phyloP scores from a whole-genome alignment of 1,284 basidiomycete genomes.

The Clitocybe nebularis region DNA sequence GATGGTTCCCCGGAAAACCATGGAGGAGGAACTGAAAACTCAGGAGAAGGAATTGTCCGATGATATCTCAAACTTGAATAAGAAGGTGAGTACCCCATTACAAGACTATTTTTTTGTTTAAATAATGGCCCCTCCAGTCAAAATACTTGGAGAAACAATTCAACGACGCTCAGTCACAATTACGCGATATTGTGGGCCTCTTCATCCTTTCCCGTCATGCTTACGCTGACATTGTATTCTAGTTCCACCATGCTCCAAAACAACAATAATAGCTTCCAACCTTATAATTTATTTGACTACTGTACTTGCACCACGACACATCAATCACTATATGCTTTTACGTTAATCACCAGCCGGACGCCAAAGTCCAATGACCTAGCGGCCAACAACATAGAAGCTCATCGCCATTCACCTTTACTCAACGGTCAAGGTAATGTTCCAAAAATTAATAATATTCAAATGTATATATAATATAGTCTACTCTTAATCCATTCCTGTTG shows the following conservation, averaged over 20 bases:
- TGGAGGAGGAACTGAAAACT: conserved; percentile 69
- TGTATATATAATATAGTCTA: too few species aligned
- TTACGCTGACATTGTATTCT: conserved; percentile 2
- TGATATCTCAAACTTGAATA: conserved; percentile 74
- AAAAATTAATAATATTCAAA: too few species aligned
- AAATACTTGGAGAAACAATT: conserved; percentile 92
- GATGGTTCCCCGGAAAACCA: conserved; percentile 75
- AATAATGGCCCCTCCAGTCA: conserved; percentile 40
- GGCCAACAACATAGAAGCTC: too few species aligned
- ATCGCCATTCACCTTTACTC: too few species aligned
- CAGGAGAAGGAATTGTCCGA: conserved; percentile 82
- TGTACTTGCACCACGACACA: too few species aligned
- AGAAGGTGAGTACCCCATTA: conserved; percentile 53
- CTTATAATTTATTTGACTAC: background rate
- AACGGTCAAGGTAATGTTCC: too few species aligned
- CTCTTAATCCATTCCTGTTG: too few species aligned
- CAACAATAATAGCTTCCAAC: conserved; percentile 25
- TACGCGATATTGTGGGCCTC: conserved; percentile 77
- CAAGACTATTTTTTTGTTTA: background rate
- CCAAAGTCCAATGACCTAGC: too few species aligned
- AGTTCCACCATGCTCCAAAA: conserved; percentile 65
- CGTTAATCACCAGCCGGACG: too few species aligned
- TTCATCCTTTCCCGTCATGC: background rate
- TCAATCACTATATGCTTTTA: too few species aligned
- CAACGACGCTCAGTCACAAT: conserved; percentile 81